phyloP scores from a whole-genome alignment of 2,329 filamentous ascomycete species.

The Neopestalotiopsis sp. region DNA sequence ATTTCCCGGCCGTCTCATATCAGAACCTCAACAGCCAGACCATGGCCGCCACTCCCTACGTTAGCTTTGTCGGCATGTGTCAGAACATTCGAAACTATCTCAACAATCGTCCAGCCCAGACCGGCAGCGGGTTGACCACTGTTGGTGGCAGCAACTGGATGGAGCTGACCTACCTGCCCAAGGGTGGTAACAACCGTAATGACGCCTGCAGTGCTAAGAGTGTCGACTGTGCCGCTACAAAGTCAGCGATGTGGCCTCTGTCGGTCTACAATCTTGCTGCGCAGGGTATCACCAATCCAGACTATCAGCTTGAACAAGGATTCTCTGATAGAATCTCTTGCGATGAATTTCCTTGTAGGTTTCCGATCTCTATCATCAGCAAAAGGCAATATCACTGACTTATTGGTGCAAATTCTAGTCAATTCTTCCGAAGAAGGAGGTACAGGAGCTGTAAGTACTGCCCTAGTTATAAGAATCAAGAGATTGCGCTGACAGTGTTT shows the following conservation, averaged over 20 bases:
- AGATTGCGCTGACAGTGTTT: not conserved
- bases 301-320: not conserved
- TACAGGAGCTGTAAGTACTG: not conserved
- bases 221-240: not conserved
- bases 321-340: not conserved
- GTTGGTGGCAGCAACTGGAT: not conserved
- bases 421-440: not conserved
- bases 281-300: not conserved
- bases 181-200: not conserved
- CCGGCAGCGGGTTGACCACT: not conserved
- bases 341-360: slow-evolving; percentile 11
- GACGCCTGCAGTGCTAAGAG: not conserved
- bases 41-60: not conserved
- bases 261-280: not conserved
- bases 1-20: not conserved
- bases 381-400: not conserved
- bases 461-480: not conserved
- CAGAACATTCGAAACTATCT: slow-evolving; percentile 9
- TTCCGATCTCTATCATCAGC: not conserved
- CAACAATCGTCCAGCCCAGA: not conserved
- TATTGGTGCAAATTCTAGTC: not conserved
- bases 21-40: not conserved
- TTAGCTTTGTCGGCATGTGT: not conserved
- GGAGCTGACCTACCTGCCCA: slow-evolving; percentile 2
- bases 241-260: not conserved